Conservation (phyloP, 2,329 filamentous ascomycete species). For the Calonectria naviculata region DNA sequence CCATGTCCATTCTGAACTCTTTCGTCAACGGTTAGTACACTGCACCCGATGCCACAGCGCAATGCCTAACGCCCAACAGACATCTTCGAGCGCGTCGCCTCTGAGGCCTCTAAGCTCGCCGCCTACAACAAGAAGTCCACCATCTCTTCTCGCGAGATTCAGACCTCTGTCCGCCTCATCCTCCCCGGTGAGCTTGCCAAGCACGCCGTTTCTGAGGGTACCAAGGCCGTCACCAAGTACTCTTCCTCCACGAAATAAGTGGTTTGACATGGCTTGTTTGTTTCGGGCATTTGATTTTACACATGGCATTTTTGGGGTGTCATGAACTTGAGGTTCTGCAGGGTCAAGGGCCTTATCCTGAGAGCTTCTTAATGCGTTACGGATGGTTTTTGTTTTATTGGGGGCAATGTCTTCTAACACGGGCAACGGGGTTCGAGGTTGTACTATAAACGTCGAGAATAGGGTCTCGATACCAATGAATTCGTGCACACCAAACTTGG, state of each 20-base stretch:
- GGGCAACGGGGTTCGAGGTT: slow-evolving; percentile 78
- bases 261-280: slow-evolving; percentile 67
- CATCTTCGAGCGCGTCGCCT: slow-evolving; percentile 99
- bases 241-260: slow-evolving; percentile 98
- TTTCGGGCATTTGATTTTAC: slow-evolving; percentile 65
- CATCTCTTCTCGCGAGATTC: slow-evolving; percentile 99
- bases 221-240: slow-evolving; percentile 99
- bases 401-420: slow-evolving; percentile 76
- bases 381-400: slow-evolving; percentile 74
- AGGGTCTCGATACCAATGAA: slow-evolving; percentile 71
- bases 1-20: slow-evolving; percentile 99
- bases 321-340: slow-evolving; percentile 64
- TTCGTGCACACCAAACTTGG: slow-evolving; percentile 67
- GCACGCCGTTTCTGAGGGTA: slow-evolving; percentile 99
- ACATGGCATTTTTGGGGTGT: slow-evolving; percentile 69
- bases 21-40: slow-evolving; percentile 90
- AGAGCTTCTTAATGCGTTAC: slow-evolving; percentile 79
- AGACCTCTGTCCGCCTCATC: slow-evolving; percentile 98
- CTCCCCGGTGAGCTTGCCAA: slow-evolving; percentile 98
- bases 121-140: slow-evolving; percentile 99
- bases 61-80: slow-evolving; percentile 62
- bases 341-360: slow-evolving; percentile 43
- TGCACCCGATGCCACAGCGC: rapidly evolving
- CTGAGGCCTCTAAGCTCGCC: slow-evolving; percentile 98
- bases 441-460: slow-evolving; percentile 78